These are phyloP conservation scores for Pythium volutum DNA, from an alignment of 352 stramenopile species.

Conservation along the genomic window DNA sequence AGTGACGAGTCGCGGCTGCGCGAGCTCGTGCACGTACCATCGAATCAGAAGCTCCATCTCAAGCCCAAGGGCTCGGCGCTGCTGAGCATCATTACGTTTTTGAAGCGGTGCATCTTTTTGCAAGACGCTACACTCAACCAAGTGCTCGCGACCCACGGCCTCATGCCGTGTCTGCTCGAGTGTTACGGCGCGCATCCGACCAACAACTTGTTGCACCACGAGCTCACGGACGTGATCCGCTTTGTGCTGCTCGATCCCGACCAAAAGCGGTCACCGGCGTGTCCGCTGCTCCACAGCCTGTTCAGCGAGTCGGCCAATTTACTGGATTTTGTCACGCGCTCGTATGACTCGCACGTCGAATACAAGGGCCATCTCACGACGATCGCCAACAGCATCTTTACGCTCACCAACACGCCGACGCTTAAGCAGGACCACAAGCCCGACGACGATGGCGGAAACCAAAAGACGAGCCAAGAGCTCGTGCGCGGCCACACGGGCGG, in stretches of 20 bases:
- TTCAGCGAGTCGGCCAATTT: constrained; percentile 72
- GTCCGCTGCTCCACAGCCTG: constrained; percentile 73
- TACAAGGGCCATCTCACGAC: constrained; percentile 90
- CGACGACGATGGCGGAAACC: constrained; percentile 25
- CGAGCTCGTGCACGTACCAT: constrained; percentile 41
- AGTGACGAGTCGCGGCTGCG: constrained; percentile 44
- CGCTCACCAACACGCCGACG: constrained; percentile 77
- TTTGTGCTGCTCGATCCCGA: constrained; percentile 85
- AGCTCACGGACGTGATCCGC: constrained; percentile 83
- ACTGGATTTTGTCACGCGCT: constrained; percentile 77
- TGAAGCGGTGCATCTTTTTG: constrained; percentile 81
- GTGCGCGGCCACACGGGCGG: constrained; percentile 72
- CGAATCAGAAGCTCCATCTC: constrained; percentile 39
- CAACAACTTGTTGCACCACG: constrained; percentile 84
- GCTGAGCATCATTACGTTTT: constrained; percentile 73
- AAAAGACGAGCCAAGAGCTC: constrained; percentile 67
- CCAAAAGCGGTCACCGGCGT: constrained; percentile 75
- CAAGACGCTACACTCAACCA: constrained; percentile 70
- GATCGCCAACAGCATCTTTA: constrained; percentile 89
- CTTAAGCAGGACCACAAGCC: constrained; percentile 35
- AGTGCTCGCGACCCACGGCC: constrained; percentile 63
- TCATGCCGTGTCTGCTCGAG: constrained; percentile 80
- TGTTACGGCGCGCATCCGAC: constrained; percentile 76
- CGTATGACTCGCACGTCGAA: constrained; percentile 72
- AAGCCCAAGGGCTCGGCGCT: constrained; percentile 68